These are phyloP conservation scores for Stagonosporopsis chrysanthemi DNA, from an alignment of 2,329 filamentous ascomycete species.

Conservation along the genomic window DNA sequence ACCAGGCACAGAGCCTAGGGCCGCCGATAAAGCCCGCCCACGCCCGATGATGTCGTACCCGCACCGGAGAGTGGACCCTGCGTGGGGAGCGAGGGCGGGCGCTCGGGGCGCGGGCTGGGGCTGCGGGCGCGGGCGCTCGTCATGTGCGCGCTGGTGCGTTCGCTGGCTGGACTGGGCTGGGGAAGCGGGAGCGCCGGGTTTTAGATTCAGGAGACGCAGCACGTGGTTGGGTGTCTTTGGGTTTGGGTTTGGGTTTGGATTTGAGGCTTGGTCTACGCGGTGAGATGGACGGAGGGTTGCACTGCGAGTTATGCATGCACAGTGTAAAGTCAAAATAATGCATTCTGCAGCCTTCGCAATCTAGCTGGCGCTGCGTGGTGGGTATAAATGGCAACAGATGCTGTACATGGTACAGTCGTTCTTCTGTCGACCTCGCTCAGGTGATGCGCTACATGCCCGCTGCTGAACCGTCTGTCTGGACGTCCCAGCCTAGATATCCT, in stretches of 20 bases:
- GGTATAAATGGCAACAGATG: constrained; percentile 28
- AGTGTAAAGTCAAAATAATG: constrained; percentile 5
- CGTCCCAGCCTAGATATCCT: constrained; percentile 16
- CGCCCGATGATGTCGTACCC: constrained; percentile 25
- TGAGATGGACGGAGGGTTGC: no score
- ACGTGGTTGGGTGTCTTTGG: neutral
- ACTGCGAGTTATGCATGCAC: no score
- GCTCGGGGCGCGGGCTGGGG: neutral
- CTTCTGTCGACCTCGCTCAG: constrained; percentile 1
- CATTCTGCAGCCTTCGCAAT: constrained; percentile 21
- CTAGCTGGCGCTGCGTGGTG: constrained; percentile 27
- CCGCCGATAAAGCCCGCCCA: no score
- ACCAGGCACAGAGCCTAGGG: no score
- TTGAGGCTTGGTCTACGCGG: no score
- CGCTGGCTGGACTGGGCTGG: constrained; percentile 4
- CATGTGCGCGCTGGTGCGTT: constrained; percentile 2
- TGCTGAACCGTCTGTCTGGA: neutral
- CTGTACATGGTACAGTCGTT: no score
- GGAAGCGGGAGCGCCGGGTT: constrained; percentile 7
- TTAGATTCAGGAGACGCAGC: constrained; percentile 8
- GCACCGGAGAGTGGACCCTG: constrained; percentile 18
- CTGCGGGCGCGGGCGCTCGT: neutral
- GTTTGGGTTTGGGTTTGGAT: neutral
- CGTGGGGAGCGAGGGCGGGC: constrained; percentile 12
- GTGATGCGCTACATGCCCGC: constrained; percentile 16